A percentile compares a stretch with the other conserved stretches of the same genome.
These are phyloP conservation scores for Creolimax fragrantissima DNA, from an alignment of 78 protist species.

Conservation along the genomic window DNA sequence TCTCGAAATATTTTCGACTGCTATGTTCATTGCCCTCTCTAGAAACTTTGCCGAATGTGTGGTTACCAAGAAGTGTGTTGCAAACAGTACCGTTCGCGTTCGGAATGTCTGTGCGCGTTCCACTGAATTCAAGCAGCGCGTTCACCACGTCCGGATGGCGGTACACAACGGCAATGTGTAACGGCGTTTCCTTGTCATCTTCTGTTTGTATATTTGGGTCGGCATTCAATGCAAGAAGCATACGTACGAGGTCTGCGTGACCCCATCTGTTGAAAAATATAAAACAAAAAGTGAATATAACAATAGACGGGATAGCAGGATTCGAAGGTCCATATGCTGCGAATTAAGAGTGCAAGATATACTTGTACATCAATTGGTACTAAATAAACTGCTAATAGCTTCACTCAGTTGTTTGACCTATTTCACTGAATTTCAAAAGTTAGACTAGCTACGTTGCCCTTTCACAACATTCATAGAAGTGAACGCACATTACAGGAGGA, in stretches of 20 bases:
- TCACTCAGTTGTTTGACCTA: too few species aligned
- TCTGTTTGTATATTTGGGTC: not conserved
- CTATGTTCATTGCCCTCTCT: too few species aligned
- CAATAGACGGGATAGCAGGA: not conserved
- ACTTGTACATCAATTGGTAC: too few species aligned
- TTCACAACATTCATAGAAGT: too few species aligned
- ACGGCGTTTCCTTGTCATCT: not conserved
- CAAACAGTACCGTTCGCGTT: not conserved
- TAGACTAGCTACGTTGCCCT: too few species aligned
- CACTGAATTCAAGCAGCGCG: not conserved
- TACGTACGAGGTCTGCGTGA: not conserved
- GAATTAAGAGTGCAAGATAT: too few species aligned
- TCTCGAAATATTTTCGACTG: too few species aligned
- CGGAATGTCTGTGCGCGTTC: not conserved
- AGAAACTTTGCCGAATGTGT: too few species aligned
- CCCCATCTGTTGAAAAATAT: not conserved
- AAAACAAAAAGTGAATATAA: not conserved
- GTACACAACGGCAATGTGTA: not conserved
- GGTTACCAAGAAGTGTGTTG: not conserved
- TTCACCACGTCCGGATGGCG: not conserved
- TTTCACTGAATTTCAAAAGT: too few species aligned
- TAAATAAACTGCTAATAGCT: too few species aligned
- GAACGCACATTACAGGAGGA: too few species aligned
- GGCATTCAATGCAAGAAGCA: not conserved
- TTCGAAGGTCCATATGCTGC: too few species aligned